Evolutionary conservation across 1,284 basidiomycete genomes (phyloP), one percentile per base, ranked within the genome.

Genomic region (Chalciporus sp.): DNA sequence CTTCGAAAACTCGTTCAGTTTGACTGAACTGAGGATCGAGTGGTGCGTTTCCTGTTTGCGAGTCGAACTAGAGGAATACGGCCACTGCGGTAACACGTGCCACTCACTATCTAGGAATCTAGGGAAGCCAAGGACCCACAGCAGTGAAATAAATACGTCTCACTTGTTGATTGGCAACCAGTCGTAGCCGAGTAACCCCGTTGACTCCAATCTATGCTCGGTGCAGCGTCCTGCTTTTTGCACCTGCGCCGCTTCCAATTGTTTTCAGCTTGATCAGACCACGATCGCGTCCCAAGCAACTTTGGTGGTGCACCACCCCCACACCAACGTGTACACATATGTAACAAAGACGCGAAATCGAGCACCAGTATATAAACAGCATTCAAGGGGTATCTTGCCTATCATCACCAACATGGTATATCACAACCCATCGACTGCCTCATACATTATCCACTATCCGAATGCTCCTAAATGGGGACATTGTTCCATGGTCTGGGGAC

Each of bases 401-500:
- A 6, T 39, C 33, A 43, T 39, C 28, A 49, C 45, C 35, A 53
- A n/a, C 33, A 23, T 20, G 12, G 16, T 27, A 43, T 39, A 26
- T 40, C 11, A 37, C 23, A n/a, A n/a, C 2, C 35, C 16, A n/a
- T n/a, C 35, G 16, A 42, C 8, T 19, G n/a, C 39, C n/a, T 35
- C 37, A 49, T 51, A 52, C 53, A 53, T 7, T 28, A 19, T 29
- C 29, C 46, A 46, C 26, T 45, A 50, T 29, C 42, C 14, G 9
- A 20, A 47, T 46, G 45, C 19, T 42, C 33, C 28, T 43, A 29
- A 19, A 19, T 45, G 12, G 41, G 37, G 42, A 43, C 48, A 35
- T 60, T 39, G 40, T 57, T 41, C 41, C 27, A 49, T 27, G 11
- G 51, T 45, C 44, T 40, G 16, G 50, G 26, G 26, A 26, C 39